A percentile compares a stretch with the other conserved stretches of the same genome.
Evolutionary conservation across 2,329 filamentous ascomycete species (phyloP).

Genomic region (Colletotrichum eremochloae): DNA sequence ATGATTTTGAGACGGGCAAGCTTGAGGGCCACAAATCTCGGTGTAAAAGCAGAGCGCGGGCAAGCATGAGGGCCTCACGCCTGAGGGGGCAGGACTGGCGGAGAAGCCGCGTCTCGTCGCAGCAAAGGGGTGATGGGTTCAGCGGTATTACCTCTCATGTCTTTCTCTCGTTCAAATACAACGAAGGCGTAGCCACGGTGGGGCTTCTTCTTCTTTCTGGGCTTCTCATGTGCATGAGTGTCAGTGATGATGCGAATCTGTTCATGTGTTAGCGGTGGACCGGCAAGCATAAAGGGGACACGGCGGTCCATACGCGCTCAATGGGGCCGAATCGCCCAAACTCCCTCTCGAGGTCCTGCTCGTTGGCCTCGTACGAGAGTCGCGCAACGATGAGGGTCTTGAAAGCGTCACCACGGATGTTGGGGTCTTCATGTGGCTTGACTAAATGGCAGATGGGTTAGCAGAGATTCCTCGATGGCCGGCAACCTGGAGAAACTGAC

Average conservation of each 20-base stretch:
- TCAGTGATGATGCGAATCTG: slow-evolving; percentile 91
- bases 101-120: slow-evolving; percentile 32
- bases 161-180: slow-evolving; percentile 95
- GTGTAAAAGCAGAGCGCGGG: slow-evolving; percentile 56
- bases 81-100: slow-evolving; percentile 48
- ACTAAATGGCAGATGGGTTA: slow-evolving; percentile 62
- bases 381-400: slow-evolving; percentile 94
- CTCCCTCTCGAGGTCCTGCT: slow-evolving; percentile 91
- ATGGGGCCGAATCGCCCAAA: slow-evolving; percentile 95
- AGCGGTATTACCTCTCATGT: slow-evolving; percentile 92
- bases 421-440: slow-evolving; percentile 86
- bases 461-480: slow-evolving; percentile 31
- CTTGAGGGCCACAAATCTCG: slow-evolving; percentile 69
- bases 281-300: slow-evolving; percentile 11
- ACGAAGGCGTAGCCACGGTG: slow-evolving; percentile 96
- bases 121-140: slow-evolving; percentile 27
- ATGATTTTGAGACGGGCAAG: slow-evolving; percentile 64
- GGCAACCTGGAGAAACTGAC: slow-evolving; percentile 46
- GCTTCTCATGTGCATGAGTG: slow-evolving; percentile 75
- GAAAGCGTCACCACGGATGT: slow-evolving; percentile 93
- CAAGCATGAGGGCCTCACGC: slow-evolving; percentile 60
- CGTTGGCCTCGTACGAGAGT: slow-evolving; percentile 88
- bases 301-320: slow-evolving; percentile 76
- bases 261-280: slow-evolving; percentile 29
- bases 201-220: slow-evolving; percentile 83